Percentiles rank a stretch among this genome's conserved stretches.
Conservation (phyloP, 139 green algal species). For the Tetratostichococcus sp. region DNA sequence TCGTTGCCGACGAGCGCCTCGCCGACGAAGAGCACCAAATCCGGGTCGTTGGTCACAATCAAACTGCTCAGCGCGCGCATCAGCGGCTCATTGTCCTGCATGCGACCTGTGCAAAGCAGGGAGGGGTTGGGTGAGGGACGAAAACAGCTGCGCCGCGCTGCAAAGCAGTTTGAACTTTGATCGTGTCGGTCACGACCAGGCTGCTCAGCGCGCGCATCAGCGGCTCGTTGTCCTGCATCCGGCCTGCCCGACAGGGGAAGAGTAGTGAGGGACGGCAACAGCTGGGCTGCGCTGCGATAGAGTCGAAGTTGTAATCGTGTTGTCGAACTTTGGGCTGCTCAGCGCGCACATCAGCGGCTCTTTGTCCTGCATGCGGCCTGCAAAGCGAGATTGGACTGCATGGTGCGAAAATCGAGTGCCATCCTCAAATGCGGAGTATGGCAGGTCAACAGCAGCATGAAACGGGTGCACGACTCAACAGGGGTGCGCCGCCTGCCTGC, state of each 20-base stretch:
- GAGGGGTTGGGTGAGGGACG: not conserved
- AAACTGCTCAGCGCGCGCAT: constrained; percentile 96
- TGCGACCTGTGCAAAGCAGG: not conserved
- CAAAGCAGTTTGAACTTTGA: constrained; percentile 84
- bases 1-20: constrained; percentile 99
- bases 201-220: constrained; percentile 96
- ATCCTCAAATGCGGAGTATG: too few relatives aligned
- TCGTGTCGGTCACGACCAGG: constrained; percentile 95
- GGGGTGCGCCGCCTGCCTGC: too few relatives aligned
- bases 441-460: too few relatives aligned
- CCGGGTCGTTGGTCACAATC: constrained; percentile 88
- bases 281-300: too few relatives aligned
- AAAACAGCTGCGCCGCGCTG: constrained; percentile 19
- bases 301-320: too few relatives aligned
- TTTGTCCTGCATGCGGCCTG: constrained; percentile 91
- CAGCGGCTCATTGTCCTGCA: constrained; percentile 98
- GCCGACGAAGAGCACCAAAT: constrained; percentile 98
- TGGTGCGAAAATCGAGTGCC: too few relatives aligned
- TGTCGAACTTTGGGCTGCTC: too few relatives aligned
- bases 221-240: constrained; percentile 95
- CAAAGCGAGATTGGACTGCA: not conserved
- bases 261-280: not conserved
- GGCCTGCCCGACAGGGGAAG: not conserved
- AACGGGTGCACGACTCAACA: too few relatives aligned
- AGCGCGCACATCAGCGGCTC: constrained; percentile 67